Base-by-base conservation (phyloP, 2,329 filamentous ascomycete genomes). In the Polychaeton citri region DNA sequence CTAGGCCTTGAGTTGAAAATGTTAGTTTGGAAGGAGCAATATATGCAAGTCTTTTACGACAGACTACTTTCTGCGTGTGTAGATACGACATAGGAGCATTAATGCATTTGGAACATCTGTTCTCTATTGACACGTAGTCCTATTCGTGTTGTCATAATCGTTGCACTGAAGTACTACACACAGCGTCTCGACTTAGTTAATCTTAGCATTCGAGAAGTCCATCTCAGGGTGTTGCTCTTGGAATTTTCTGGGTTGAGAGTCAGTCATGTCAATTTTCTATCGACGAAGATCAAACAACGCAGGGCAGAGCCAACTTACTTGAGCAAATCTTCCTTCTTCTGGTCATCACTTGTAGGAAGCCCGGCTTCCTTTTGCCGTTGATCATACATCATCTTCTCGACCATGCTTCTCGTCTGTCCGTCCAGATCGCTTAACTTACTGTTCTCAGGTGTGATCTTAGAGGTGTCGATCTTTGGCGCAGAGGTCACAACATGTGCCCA, bases 351-450 rank as follows among this genome's bases (percentile, higher is more conserved):
- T 9, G 80, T 86, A 32, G 86, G 84, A 60, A 81, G 72, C 4
- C 90, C 90, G 61, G 73, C 68, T 67, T 96, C 87, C 75, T 98
- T 98, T 67, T 96, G 87, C 47, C 82, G 72, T 70, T 98, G 90
- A 66, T 98, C 90, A 53, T 74, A 98, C 90, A 98, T 98, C 90
- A 98, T 98, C 75, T 98, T 98, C 76, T 98, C 90, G 31, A 98
- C 90, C 88, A 98, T 96, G 40, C 78, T 74, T 45, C 90, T 74
- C 36, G 90, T 98, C 69, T 93, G 82, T 42, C 90, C 90, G 55
- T 96, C 88, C 47, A 98, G 68, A 59, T 98, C 90, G 38, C 81
- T 79, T 53, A 98, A 69, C 60, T 86, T 93, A 56, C 80, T 87
- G 57, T 81, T 87, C 64, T 96, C 90, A 16, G 90, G 90, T 57